phyloP scores from a whole-genome alignment of 768 basidiomycete genomes.

The Xerocomus spinulosus region DNA sequence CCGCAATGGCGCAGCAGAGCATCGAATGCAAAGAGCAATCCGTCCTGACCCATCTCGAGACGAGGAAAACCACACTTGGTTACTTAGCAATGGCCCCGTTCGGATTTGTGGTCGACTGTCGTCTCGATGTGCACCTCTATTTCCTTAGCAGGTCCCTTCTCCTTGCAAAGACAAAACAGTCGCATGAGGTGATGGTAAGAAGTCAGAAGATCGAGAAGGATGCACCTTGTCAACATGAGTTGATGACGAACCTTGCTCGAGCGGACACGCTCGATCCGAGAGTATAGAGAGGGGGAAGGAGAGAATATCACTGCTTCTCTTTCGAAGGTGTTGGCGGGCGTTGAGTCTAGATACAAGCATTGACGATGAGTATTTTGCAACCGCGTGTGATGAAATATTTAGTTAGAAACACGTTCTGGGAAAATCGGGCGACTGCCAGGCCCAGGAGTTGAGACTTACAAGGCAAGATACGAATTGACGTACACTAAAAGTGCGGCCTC shows the following conservation, averaged over 20 bases:
- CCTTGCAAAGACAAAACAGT: background rate
- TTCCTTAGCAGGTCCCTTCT: background rate
- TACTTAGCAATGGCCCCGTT: background rate
- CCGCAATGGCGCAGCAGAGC: too few species aligned
- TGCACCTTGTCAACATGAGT: conserved; percentile 4
- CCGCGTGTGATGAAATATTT: background rate
- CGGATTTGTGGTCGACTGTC: conserved; percentile 9
- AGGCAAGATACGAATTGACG: conserved; percentile 51
- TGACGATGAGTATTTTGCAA: background rate
- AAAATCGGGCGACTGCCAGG: background rate
- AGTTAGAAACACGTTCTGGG: background rate
- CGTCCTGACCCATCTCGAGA: too few species aligned
- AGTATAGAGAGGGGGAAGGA: conserved; percentile 41
- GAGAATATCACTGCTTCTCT: conserved; percentile 28
- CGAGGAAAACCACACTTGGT: too few species aligned
- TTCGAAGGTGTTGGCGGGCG: conserved; percentile 36
- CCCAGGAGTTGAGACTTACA: conserved; percentile 16
- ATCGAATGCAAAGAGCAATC: too few species aligned
- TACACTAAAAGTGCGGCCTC: conserved; percentile 37
- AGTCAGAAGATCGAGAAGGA: background rate
- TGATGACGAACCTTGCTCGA: background rate
- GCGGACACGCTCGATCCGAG: conserved; percentile 5
- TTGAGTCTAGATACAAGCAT: conserved; percentile 36
- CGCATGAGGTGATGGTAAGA: too few species aligned
- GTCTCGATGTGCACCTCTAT: conserved; percentile 12